Conservation (phyloP, 495 filamentous ascomycete genomes). For the Glonium stellatum region DNA sequence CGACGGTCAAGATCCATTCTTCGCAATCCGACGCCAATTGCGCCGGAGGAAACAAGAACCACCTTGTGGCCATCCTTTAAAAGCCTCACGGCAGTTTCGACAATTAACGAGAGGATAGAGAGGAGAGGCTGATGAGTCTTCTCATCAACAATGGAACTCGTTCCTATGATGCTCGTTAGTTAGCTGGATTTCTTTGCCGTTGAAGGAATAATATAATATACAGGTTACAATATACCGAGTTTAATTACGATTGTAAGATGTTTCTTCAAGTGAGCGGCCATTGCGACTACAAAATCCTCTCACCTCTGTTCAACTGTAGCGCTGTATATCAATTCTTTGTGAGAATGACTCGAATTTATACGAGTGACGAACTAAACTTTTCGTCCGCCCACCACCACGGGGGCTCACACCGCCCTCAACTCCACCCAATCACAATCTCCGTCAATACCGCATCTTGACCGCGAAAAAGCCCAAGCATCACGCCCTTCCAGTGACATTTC, state of each 20-base stretch:
- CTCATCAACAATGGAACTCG: conserved; percentile 96
- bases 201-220: conserved; percentile 5
- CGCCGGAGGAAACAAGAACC: conserved; percentile 91
- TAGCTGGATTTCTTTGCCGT: conserved; percentile 6
- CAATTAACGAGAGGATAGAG: conserved; percentile 80
- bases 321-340: conserved; percentile 9
- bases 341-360: conserved; percentile 9
- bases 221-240: conserved; percentile 53
- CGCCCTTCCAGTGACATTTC: conserved; percentile 10
- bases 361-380: background rate
- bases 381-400: background rate
- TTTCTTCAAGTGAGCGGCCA: conserved; percentile 48
- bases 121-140: conserved; percentile 94
- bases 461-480: conserved; percentile 4
- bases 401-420: conserved; percentile 1
- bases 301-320: background rate
- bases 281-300: conserved; percentile 28
- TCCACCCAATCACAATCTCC: conserved; percentile 9
- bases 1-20: conserved; percentile 84
- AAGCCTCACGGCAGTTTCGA: conserved; percentile 81
- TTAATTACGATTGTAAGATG: conserved; percentile 83
- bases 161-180: conserved; percentile 51
- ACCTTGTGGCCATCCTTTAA: conserved; percentile 89
- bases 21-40: conserved; percentile 85
- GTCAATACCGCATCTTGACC: conserved; percentile 3